phyloP scores from a whole-genome alignment of 768 basidiomycete genomes.

The Russula dissimulans region DNA sequence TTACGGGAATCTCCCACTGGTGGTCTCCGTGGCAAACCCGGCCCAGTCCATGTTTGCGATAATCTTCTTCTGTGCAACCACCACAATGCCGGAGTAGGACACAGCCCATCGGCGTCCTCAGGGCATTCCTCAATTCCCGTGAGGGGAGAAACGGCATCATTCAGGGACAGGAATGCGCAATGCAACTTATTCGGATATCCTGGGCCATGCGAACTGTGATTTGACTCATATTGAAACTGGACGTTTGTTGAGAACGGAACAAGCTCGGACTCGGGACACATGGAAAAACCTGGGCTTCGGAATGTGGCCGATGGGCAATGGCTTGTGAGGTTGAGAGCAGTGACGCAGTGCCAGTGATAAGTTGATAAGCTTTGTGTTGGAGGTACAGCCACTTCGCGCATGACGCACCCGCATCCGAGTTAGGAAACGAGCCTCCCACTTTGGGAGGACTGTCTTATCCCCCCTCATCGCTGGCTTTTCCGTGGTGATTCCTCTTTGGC shows the following conservation, averaged over 20 bases:
- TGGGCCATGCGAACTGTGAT: neutral
- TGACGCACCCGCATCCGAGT: no score
- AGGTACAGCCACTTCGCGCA: no score
- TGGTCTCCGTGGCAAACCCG: slow-evolving; percentile 62
- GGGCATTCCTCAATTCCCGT: slow-evolving; percentile 70
- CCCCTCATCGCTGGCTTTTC: no score
- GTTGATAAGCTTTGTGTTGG: neutral
- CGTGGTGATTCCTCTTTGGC: no score
- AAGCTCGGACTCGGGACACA: slow-evolving; percentile 45
- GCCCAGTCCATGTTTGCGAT: slow-evolving; percentile 61
- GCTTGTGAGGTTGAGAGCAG: slow-evolving; percentile 76
- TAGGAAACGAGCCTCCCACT: no score
- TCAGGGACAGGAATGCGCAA: slow-evolving; percentile 32
- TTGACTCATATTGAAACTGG: slow-evolving; percentile 68
- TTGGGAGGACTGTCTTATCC: no score
- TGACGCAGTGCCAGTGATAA: slow-evolving; percentile 39
- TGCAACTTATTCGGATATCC: no score
- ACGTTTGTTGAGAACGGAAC: slow-evolving; percentile 88
- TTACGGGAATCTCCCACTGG: slow-evolving; percentile 56
- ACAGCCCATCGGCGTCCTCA: slow-evolving; percentile 65
- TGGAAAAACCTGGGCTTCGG: slow-evolving; percentile 57
- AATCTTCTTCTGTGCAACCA: slow-evolving; percentile 51
- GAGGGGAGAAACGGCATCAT: slow-evolving; percentile 79
- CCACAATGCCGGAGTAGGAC: slow-evolving; percentile 59
- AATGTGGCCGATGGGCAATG: slow-evolving; percentile 67